Percentiles rank a stretch among this genome's conserved stretches.
phyloP scores from a whole-genome alignment of 2,329 filamentous ascomycete species.

The Berkeleyomyces basicola region DNA sequence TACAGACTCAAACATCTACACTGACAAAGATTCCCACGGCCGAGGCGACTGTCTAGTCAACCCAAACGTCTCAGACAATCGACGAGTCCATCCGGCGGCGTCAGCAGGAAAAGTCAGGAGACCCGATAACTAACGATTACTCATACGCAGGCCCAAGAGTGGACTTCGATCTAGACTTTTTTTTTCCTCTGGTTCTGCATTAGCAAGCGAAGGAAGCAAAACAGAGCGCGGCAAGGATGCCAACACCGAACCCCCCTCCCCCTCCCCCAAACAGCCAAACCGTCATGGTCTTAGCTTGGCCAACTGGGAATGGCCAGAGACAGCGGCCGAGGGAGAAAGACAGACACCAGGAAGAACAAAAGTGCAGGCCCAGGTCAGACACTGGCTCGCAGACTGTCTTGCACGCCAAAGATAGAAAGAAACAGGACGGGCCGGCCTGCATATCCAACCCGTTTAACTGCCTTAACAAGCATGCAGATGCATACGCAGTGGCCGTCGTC shows the following conservation, averaged over 20 bases:
- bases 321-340: neutral
- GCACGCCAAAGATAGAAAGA: neutral
- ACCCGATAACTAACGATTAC: neutral
- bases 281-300: neutral
- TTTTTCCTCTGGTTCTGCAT: neutral
- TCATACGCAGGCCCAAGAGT: neutral
- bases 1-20: too few relatives aligned
- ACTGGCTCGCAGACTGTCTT: neutral
- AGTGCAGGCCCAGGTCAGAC: neutral
- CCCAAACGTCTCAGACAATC: neutral
- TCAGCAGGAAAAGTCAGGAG: neutral
- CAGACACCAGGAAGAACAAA: neutral
- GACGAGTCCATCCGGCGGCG: neutral
- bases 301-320: neutral
- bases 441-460: too few relatives aligned
- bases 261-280: neutral
- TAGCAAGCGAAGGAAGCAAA: neutral
- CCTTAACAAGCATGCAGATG: neutral
- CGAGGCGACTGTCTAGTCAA: too few relatives aligned
- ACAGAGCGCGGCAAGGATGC: neutral
- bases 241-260: neutral
- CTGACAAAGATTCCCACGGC: too few relatives aligned
- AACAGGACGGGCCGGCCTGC: too few relatives aligned
- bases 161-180: neutral
- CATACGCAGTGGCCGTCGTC: neutral